These are phyloP conservation scores for Clarireedia hainanense DNA, from an alignment of 2,329 filamentous ascomycete species.

Conservation along the genomic window DNA sequence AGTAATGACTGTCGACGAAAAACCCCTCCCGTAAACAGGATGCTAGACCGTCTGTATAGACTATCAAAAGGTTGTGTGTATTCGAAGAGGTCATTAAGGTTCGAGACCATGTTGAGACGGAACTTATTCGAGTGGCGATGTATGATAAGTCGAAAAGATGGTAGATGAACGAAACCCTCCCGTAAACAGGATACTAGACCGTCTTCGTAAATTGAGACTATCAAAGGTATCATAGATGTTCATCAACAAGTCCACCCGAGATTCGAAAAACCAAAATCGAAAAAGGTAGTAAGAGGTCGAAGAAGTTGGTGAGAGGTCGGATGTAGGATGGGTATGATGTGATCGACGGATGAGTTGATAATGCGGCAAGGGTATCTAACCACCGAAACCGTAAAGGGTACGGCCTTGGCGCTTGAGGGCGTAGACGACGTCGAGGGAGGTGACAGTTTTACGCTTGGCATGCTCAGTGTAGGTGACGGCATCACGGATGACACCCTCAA, in stretches of 20 bases:
- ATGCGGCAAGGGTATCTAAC: constrained; percentile 33
- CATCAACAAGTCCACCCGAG: constrained; percentile 7
- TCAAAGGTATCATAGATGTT: constrained; percentile 29
- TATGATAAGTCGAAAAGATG: constrained; percentile 13
- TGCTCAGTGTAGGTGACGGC: constrained; percentile 44
- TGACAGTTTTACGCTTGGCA: constrained; percentile 71
- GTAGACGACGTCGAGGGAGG: constrained; percentile 58
- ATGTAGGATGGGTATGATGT: constrained; percentile 51
- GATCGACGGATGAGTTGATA: constrained; percentile 48
- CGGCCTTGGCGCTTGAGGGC: constrained; percentile 59
- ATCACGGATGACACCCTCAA: constrained; percentile 69
- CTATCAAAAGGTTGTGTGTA: constrained; percentile 28
- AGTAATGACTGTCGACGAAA: constrained; percentile 13
- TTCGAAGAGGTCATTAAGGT: constrained; percentile 8
- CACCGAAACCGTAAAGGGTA: constrained; percentile 62
- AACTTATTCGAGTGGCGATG: constrained; percentile 11
- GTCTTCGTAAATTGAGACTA: constrained; percentile 26
- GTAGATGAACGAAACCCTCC: constrained; percentile 27
- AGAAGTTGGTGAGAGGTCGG: constrained; percentile 45
- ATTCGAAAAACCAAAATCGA: constrained; percentile 19
- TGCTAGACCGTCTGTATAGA: constrained; percentile 30
- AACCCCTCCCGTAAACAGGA: constrained; percentile 31
- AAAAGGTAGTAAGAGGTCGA: constrained; percentile 30
- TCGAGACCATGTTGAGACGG: constrained; percentile 20
- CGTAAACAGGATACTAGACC: constrained; percentile 33